Base-by-base conservation (phyloP, 2,329 filamentous ascomycete genomes). In the Hypoxylon sp. region DNA sequence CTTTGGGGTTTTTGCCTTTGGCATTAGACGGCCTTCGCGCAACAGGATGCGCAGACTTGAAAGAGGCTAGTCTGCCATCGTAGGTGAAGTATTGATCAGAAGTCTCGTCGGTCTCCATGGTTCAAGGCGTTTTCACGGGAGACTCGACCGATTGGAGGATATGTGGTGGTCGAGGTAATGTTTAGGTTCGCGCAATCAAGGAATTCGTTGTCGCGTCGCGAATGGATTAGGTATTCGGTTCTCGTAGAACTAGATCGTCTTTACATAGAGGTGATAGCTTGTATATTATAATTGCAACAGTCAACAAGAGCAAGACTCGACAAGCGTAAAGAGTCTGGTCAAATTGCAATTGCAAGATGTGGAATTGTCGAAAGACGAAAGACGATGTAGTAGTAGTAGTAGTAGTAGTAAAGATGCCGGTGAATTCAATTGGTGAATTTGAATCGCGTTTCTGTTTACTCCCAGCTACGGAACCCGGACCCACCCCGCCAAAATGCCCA, bases 21-120 rank as follows among this genome's bases (percentile, higher is more conserved):
- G 83, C 78, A 51, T 79, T 82, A 8, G 90, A 94, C 67, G 89
- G 82, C 64, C 90, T 85, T 70, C 90, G 90, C 29, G 80, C 74
- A 26, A 81, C 74, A 8, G 82, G 79, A 45, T 89, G 80, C 2
- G 82, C 72, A 44, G 77, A 77, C 40, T 88, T 81, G 71, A 97
- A 99, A 7, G 91, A 93, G 21, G 85, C 86, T 25, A 97, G 74
- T 36, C 94, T 90, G 63, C 86, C 87, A 59, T 91, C 85, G 60
- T 86, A 86, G 11, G 88, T 88, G 61, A 81, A 77, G 68, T 78
- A 85, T 19, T 71, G 67, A 48, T 80, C 75, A 26, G 77, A 70
- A 30, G 71, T 60, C 32, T 75, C 72, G 45, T 65, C 65, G 49
- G 64, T 31, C 51, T 64, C 66, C 64, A 68, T 66, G 42, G 45